Evolutionary conservation across 768 basidiomycete genomes (phyloP).

Genomic region (Stropharia rugosoannulata): DNA sequence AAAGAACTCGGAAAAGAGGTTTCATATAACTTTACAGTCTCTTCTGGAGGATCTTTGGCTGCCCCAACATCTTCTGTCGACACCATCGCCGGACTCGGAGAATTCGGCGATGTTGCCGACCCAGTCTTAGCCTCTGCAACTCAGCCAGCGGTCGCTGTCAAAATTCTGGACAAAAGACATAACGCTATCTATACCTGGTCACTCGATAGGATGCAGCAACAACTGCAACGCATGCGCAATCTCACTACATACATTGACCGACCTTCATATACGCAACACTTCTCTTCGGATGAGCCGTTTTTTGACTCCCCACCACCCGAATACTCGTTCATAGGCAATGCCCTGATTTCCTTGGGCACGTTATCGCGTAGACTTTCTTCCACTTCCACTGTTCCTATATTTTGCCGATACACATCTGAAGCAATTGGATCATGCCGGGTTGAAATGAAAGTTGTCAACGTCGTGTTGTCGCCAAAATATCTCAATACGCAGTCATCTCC

Average conservation of each 20-base stretch:
- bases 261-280: conserved; percentile 92
- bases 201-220: conserved; percentile 82
- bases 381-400: conserved; percentile 79
- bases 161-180: conserved; percentile 86
- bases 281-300: conserved; percentile 91
- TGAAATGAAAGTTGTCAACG: conserved; percentile 77
- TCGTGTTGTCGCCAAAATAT: conserved; percentile 60
- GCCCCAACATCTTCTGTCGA: conserved; percentile 83
- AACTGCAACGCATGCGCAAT: conserved; percentile 91
- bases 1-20: conserved; percentile 87
- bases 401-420: conserved; percentile 91
- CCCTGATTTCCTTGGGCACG: conserved; percentile 77
- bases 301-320: conserved; percentile 85
- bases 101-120: conserved; percentile 93
- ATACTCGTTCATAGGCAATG: conserved; percentile 92
- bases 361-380: conserved; percentile 77
- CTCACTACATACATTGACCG: conserved; percentile 86
- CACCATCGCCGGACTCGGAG: conserved; percentile 82
- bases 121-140: conserved; percentile 68
- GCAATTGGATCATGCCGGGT: conserved; percentile 94
- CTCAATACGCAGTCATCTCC: conserved; percentile 53
- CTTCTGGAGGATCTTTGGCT: conserved; percentile 78
- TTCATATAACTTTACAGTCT: conserved; percentile 88
- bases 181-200: conserved; percentile 93
- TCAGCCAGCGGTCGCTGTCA: conserved; percentile 85